Evolutionary conservation across 2,329 filamentous ascomycete genomes (phyloP).

Genomic region (Pseudogymnoascus sp.): DNA sequence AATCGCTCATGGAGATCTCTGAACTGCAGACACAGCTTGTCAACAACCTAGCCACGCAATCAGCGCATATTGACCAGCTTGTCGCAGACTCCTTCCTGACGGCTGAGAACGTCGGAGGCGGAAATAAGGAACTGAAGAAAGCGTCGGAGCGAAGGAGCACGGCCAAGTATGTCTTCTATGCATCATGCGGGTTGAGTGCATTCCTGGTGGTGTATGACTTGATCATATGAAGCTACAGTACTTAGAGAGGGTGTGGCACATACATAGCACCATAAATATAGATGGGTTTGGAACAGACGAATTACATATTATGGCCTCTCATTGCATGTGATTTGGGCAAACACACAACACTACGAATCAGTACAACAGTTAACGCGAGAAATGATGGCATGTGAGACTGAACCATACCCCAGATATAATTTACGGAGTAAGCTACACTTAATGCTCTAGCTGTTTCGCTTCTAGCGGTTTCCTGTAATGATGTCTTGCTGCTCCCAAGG

Average conservation of each 20-base stretch:
- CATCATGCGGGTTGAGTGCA: constrained; percentile 65
- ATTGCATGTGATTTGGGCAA: neutral
- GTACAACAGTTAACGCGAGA: neutral
- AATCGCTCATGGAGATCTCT: constrained; percentile 84
- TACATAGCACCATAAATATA: neutral
- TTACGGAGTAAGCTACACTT: neutral
- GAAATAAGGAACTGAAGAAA: constrained; percentile 85
- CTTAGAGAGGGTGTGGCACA: neutral
- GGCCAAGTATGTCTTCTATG: constrained; percentile 72
- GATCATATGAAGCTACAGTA: constrained; percentile 38
- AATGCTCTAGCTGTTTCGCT: neutral
- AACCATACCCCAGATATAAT: neutral
- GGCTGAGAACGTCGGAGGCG: constrained; percentile 76
- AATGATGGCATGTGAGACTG: neutral
- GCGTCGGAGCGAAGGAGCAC: constrained; percentile 65
- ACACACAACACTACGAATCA: neutral
- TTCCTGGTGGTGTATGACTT: constrained; percentile 74
- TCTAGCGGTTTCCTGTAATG: neutral
- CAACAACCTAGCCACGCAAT: constrained; percentile 75
- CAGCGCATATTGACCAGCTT: constrained; percentile 81
- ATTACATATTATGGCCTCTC: neutral
- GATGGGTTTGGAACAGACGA: neutral
- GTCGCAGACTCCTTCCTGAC: constrained; percentile 77
- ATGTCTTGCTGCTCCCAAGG: neutral
- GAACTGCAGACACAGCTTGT: constrained; percentile 87